Evolutionary conservation across 2,329 filamentous ascomycete species (phyloP).

Genomic region (Penicillium vulpinum): DNA sequence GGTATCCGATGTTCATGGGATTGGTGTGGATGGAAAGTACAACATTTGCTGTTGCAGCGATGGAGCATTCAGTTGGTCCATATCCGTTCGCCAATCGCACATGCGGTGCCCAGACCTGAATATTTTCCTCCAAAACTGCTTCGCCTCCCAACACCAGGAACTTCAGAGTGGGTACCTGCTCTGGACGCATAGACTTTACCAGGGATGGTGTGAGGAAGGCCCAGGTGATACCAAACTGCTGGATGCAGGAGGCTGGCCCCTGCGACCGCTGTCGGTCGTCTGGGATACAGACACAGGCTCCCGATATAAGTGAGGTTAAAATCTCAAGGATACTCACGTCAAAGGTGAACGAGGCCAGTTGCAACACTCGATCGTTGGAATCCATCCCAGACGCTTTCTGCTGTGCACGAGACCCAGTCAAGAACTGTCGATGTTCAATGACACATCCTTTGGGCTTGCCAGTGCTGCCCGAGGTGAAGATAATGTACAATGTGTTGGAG

Average conservation of each 20-base stretch:
- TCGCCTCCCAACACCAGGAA: not conserved
- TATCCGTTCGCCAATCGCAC: not conserved
- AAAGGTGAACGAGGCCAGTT: constrained; percentile 42
- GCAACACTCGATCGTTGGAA: constrained; percentile 11
- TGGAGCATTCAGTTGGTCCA: not conserved
- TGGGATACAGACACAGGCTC: constrained; percentile 44
- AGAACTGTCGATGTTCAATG: constrained; percentile 4
- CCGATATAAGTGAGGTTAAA: constrained; percentile 31
- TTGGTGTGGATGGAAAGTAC: not conserved
- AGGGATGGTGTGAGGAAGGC: constrained; percentile 8
- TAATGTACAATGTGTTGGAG: constrained; percentile 4
- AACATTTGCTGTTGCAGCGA: not conserved
- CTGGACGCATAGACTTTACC: not conserved
- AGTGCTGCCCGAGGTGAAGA: constrained; percentile 14
- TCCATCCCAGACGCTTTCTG: not conserved
- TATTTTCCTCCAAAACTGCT: not conserved
- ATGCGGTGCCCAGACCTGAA: not conserved
- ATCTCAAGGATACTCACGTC: constrained; percentile 38
- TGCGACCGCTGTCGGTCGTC: constrained; percentile 33
- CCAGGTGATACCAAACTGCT: not conserved
- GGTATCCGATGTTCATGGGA: not conserved
- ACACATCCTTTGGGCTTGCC: constrained; percentile 14
- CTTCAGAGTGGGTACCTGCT: not conserved
- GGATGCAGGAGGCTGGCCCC: not conserved
- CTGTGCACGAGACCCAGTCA: not conserved